Evolutionary conservation across 345 rosid species (phyloP), one percentile per base, ranked within the genome.

Genomic region (Rhodomyrtus tomentosa): DNA sequence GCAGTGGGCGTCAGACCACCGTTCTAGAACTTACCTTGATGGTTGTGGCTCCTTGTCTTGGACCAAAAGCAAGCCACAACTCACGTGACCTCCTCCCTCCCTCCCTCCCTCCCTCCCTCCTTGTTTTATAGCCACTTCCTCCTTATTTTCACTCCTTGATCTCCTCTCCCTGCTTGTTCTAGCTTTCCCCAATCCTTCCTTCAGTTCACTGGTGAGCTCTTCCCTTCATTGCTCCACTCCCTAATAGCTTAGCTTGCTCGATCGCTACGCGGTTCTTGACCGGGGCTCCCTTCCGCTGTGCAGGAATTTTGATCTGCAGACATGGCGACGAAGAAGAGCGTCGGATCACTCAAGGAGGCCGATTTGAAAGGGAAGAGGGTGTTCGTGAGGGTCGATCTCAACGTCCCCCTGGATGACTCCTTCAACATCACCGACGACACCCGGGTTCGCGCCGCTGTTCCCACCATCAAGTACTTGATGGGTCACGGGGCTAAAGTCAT

Each of bases 301-400:
- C 80, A 83, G 81, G 15, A 50, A 40, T 29, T 24, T 72, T 8
- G 81, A n/a, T 48, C 76, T 21, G 45, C 76, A 84, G 32, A 80
- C 36, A 89, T 89, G 93, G 91, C 86, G 51, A 88, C 93, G 14
- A 92, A 93, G 93, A 92, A 81, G 88, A 92, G 93, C 80, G 93
- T 93, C 2, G 84, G 93, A 50, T 83, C 51, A 51, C 82, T 93
- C 55, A 88, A 89, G 86, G 93, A 89, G 84, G 89, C 93, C 0
- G 93, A 92, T 86, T 86, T 93, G 91, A 91, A 91, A 81, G 96
- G 96, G n/a, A 93, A 93, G 91, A 87, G 87, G 82, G 96, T 93
- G 73, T 93, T 93, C 52, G 93, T 91, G 49, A 85, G 93, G 85
- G 94, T 92, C 54, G 93, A 92, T 90, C 94, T 91, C 83, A 92